A percentile compares a stretch with the other conserved stretches of the same genome.
Evolutionary conservation across 345 rosid species (phyloP).

Genomic region (Populus tremula): DNA sequence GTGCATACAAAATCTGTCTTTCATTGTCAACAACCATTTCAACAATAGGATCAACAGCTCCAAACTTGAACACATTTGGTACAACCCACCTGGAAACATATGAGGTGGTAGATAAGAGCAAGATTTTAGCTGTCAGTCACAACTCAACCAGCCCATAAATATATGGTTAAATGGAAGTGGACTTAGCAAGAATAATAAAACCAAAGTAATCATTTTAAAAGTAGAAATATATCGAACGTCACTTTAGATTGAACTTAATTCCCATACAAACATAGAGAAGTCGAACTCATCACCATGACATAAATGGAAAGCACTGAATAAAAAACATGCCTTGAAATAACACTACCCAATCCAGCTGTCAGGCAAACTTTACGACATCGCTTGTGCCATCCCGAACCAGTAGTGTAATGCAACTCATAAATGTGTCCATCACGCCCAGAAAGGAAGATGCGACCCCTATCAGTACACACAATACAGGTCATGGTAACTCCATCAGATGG

Average conservation of each 20-base stretch:
- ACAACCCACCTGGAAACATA: conserved; percentile 81
- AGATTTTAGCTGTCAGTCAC: background rate
- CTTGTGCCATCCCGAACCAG: conserved; percentile 92
- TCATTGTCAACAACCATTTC: conserved; percentile 95
- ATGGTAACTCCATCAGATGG: conserved; percentile 93
- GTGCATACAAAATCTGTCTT: conserved; percentile 84
- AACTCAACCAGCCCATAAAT: background rate
- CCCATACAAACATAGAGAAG: background rate
- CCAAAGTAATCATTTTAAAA: background rate
- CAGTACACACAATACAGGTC: conserved; percentile 79
- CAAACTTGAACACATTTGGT: conserved; percentile 91
- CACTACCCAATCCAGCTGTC: conserved; percentile 91
- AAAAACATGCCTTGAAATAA: conserved; percentile 70
- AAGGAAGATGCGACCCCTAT: conserved; percentile 83
- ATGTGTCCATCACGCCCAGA: conserved; percentile 95
- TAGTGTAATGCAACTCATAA: conserved; percentile 75
- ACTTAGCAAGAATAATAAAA: background rate
- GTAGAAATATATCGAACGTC: background rate
- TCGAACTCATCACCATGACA: background rate
- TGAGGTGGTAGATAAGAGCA: background rate
- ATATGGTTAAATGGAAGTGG: background rate
- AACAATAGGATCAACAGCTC: conserved; percentile 83
- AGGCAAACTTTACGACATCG: conserved; percentile 91
- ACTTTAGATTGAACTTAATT: background rate
- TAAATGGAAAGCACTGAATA: conserved; percentile 4